Conservation (phyloP, 352 stramenopile genomes). For the Pythium apleroticum region DNA sequence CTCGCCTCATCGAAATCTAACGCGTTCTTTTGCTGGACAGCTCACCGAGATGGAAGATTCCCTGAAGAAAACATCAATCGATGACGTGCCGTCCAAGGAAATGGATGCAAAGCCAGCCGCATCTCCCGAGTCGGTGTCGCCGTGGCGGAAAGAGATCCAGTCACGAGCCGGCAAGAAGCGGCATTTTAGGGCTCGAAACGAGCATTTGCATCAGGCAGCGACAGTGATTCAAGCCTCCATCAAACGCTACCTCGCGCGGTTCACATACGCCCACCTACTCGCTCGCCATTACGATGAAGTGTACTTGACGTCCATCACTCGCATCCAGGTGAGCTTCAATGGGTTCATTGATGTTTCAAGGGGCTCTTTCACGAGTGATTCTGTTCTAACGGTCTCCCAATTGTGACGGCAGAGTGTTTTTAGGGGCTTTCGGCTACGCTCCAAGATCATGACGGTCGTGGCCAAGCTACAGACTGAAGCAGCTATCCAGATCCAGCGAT, state of each 20-base stretch:
- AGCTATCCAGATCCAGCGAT: slow-evolving; percentile 52
- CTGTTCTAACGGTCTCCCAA: no score
- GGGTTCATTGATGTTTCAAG: background rate
- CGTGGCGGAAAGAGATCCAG: slow-evolving; percentile 55
- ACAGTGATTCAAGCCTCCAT: slow-evolving; percentile 48
- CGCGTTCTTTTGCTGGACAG: slow-evolving; percentile 21
- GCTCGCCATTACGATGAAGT: slow-evolving; percentile 45
- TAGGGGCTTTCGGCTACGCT: slow-evolving; percentile 44
- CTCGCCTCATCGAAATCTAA: background rate
- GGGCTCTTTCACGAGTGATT: no score
- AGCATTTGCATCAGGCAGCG: slow-evolving; percentile 40
- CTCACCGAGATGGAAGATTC: slow-evolving; percentile 51
- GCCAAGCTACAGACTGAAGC: slow-evolving; percentile 37
- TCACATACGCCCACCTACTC: slow-evolving; percentile 41
- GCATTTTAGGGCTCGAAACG: slow-evolving; percentile 36
- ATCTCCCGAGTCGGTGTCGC: slow-evolving; percentile 6
- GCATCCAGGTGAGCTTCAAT: slow-evolving; percentile 43
- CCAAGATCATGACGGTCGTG: slow-evolving; percentile 45
- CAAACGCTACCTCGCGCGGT: slow-evolving; percentile 51
- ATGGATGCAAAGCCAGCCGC: background rate
- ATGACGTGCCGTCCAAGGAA: background rate
- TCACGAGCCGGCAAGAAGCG: slow-evolving; percentile 45
- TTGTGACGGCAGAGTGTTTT: slow-evolving; percentile 32
- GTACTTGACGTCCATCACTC: slow-evolving; percentile 37
- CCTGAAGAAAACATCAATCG: slow-evolving; percentile 13